A percentile compares a stretch with the other conserved stretches of the same genome.
These are phyloP conservation scores for Metschnikowia similis DNA, from an alignment of 805 yeast genomes.

Conservation along the genomic window DNA sequence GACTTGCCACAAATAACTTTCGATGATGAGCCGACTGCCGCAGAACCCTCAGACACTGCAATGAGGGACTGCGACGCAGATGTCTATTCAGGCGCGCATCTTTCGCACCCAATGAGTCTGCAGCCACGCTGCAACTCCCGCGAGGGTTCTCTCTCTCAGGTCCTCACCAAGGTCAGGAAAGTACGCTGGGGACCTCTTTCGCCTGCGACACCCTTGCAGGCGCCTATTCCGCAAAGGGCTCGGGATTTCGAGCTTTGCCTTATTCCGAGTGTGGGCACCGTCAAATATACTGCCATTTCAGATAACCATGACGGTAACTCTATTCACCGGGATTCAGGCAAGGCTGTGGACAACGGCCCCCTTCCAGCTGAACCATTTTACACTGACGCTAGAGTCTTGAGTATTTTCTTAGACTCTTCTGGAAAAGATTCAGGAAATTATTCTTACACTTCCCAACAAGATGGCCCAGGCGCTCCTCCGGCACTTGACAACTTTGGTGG, in stretches of 20 bases:
- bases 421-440: neutral
- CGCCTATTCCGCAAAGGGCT: neutral
- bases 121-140: neutral
- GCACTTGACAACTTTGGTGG: neutral
- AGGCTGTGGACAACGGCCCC: neutral
- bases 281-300: neutral
- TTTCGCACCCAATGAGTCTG: slow-evolving; percentile 1
- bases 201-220: neutral
- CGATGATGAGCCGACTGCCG: neutral
- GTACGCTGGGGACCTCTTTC: neutral
- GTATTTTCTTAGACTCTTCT: neutral
- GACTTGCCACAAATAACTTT: neutral
- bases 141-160: neutral
- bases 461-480: neutral
- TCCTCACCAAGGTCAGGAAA: neutral
- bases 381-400: neutral
- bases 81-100: neutral
- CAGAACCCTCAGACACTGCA: neutral
- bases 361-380: neutral
- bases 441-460: neutral
- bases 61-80: neutral
- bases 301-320: neutral
- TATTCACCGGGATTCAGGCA: neutral
- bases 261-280: neutral
- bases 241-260: neutral